Evolutionary conservation across 495 filamentous ascomycete genomes (phyloP), one percentile per base, ranked within the genome.

Genomic region (Neurospora terricola): DNA sequence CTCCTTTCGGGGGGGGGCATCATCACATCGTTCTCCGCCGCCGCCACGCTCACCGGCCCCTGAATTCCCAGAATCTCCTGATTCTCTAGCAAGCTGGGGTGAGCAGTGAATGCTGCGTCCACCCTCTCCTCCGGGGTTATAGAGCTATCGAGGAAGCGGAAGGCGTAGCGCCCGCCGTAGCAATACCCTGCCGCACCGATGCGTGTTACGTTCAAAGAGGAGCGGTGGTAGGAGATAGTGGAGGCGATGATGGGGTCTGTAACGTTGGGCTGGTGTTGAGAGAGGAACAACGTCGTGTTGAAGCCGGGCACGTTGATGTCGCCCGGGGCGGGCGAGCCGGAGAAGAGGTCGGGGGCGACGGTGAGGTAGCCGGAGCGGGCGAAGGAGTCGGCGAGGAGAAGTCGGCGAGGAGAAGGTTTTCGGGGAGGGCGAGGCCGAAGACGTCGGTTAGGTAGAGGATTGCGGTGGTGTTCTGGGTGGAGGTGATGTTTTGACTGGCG

Each of bases 351-450:
- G 16, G 92, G 93, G 72, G 92, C 86, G 30, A 93, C 81, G 71
- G 89, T 89, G 40, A 92, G 85, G 82, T 93, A 94, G 69, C 92
- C 93, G 72, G 91, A 91, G 75, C 87, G 87, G 71, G 92, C 92
- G 78, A 89, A 92, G 78, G 89, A 34, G 34, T 34, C 4, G 34
- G 34, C 34, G 3, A 94, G 84, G 80, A 94, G 88, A 80, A 90
- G 87, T 34, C 4, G 34, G 34, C 34, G 3, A 94, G 84, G 80
- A 94, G 88, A 80, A 90, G 87, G 73, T 89, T 83, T 80, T 93
- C 90, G 76, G 83, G 77, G 78, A 88, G 88, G 76, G 78, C 76
- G 54, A 91, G 82, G 72, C 90, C 90, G 76, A 87, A 88, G 75
- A 91, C 83, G 73, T 92, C 90, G 70, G 86, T 86, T 38, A 92